Conservation (phyloP, 192 early-diverging fungal species). For the Borealophlyctis nickersoniae region DNA sequence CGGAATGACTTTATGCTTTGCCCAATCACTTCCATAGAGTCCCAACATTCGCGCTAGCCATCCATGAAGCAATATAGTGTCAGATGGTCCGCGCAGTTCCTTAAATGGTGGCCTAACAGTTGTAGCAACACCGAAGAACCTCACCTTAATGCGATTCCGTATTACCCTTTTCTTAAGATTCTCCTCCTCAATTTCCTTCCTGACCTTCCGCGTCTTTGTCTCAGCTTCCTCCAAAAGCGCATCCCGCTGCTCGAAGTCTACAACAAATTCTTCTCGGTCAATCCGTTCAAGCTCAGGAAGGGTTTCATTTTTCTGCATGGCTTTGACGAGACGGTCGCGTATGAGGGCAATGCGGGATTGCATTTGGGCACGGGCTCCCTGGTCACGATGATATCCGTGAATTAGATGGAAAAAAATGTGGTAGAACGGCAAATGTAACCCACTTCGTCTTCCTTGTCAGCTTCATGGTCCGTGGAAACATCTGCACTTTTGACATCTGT, state of each 20-base stretch:
- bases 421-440: neutral
- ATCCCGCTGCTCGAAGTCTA: slow-evolving; percentile 54
- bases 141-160: slow-evolving; percentile 48
- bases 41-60: slow-evolving; percentile 54
- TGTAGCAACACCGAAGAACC: too few relatives aligned
- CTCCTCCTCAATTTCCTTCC: slow-evolving; percentile 41
- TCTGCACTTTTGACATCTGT: neutral
- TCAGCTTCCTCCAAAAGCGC: slow-evolving; percentile 34
- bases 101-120: slow-evolving; percentile 4
- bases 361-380: slow-evolving; percentile 7
- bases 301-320: slow-evolving; percentile 44
- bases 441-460: slow-evolving; percentile 6
- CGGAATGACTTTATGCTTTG: slow-evolving; percentile 47
- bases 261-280: slow-evolving; percentile 45
- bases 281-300: slow-evolving; percentile 44
- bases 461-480: neutral
- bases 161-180: slow-evolving; percentile 49
- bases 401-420: neutral
- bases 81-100: neutral
- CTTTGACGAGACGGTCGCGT: slow-evolving; percentile 35
- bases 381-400: neutral
- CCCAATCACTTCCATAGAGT: slow-evolving; percentile 50
- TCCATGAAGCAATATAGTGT: neutral
- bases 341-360: slow-evolving; percentile 27
- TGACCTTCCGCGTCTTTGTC: slow-evolving; percentile 28